Base-by-base conservation (phyloP, 768 basidiomycete species). In the Pleurotus djamor region DNA sequence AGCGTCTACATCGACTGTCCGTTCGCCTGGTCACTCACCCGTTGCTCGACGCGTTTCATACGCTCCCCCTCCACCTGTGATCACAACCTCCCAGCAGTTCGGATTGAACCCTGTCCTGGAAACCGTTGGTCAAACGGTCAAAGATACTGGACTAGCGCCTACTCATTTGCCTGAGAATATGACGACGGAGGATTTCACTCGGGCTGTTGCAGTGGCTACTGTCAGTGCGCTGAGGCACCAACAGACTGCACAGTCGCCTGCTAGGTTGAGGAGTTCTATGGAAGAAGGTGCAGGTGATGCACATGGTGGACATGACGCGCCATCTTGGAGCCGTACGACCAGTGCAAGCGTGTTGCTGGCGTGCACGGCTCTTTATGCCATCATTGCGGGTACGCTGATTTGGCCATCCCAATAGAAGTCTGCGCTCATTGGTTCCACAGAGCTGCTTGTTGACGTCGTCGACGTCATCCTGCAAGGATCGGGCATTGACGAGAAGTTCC, bases 401-500 rank as follows among this genome's bases (percentile, higher is more conserved):
- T 5, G 47, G 44, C 41, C 21, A 0, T 45, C 5, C 14, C 34
- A 13, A 17, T 6, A 32, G 10, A 3, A 13, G 13, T 41, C 43
- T 12, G 48, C 60, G 5, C 60, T 48, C 21, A 48, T 57, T 14
- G 21, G 5, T n/a, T 50, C 57, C 36, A 36, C 71, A 97, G 97
- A 99, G 69, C 80, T 99, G 58, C 83, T 99, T 43, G 87, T 98
- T 36, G 92, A 96, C 61, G 94, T 98, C 7, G 96, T 99, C 7
- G 97, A 99, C 69, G 91, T 94, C 44, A 87, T 98, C 9, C 79
- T 99, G 17, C 78, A 91, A 64, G 94, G 87, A 21, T 94, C 94
- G 0, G 93, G 93, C 2, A 93, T 98, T 33, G 92, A 97, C 59
- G 97, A 98, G 69, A 99, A 99, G 70, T 96, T 98, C 80, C 83